Base-by-base conservation (phyloP, 1,284 basidiomycete species). In the Sparassis latifolia region DNA sequence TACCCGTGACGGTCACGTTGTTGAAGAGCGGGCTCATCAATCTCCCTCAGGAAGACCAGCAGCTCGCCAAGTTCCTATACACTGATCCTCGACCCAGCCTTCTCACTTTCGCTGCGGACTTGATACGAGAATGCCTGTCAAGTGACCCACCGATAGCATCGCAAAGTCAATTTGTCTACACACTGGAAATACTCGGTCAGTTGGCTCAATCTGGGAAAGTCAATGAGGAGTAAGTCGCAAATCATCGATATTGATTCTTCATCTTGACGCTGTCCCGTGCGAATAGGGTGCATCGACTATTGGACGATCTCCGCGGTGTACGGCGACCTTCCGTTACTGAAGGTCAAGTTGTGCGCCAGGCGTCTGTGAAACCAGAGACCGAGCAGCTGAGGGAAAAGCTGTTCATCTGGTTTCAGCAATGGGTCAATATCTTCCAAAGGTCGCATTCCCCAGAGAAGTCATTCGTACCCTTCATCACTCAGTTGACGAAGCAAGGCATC, bases 391-490 rank as follows among this genome's bases (percentile, higher is more conserved):
- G 86, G 40, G 83, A 87, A 56, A 86, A 85, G 55, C 67, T 90
- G 1, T 79, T 80, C 55, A 72, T 79, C 47, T 88, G 84, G 80
- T 90, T 90, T 73, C 86, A 90, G 61, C 85, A 97, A 74, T 99
- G 97, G 97, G 92, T 98, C 56, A 79, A 80, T 50, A 88, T 98
- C 55, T 99, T 92, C 77, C 92, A 95, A 71, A 84, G 90, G 53
- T 92, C 94, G 44, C 83, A 84, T 54, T 82, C 87, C 39, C 86
- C 92, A 10, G 97, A 99, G 71, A 95, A 96, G 69, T 87, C 86
- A 47, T 99, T 99, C 64, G 89, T 98, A 56, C 86, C 90, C n/a
- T 99, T 95, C 70, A 95, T 99, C 69, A 96, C 91, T 27, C 89
- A 94, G 66, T 77, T 99, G 51, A 96, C 95, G 53, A 94, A 92